Base-by-base conservation (phyloP, 306 rosid species). In the Datisca glomerata region DNA sequence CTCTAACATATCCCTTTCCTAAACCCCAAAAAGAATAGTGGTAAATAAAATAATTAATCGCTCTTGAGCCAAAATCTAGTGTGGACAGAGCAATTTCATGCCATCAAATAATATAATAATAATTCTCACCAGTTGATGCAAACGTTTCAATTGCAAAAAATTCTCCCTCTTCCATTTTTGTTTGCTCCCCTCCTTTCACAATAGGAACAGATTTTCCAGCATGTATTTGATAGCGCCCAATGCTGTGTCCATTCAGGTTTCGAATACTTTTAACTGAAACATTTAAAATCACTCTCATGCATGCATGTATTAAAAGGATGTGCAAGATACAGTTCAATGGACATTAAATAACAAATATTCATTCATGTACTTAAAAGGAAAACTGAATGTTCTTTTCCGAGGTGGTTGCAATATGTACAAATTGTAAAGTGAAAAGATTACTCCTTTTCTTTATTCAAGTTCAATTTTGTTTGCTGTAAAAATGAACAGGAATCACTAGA, bases 101-200 rank as follows among this genome's bases (percentile, higher is more conserved):
- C n/a, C n/a, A 21, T 32, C 53, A 27, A 41, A 51, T 15, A 45
- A 39, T 51, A 39, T 15, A 27, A 21, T 40, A 63, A 54, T 53
- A 47, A 12, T 44, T 34, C 57, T 60, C 70, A 89, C 95, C 97
- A 28, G 97, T 89, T 56, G 97, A 89, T 27, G 50, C 97, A 49
- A 89, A 89, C 21, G 97, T 89, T 73, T 89, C 97, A 28, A 89
- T 89, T 9, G 97, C 97, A 21, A 69, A 89, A 62, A 83, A 80
- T 74, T 89, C 97, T 21, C 97, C 97, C 89, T 87, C 96, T 70
- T 87, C 96, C 96, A 87, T 87, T 52, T 87, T 87, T 15, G 94
- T 87, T 70, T 87, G 94, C 74, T 89, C 97, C 60, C 97, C 97
- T 25, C 95, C 97, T 72, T 80, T 89, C 69, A 89, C 97, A 46